Percentiles rank a stretch among this genome's conserved stretches.
These are phyloP conservation scores for Coniella lustricola DNA, from an alignment of 2,329 filamentous ascomycete genomes.

Conservation along the genomic window DNA sequence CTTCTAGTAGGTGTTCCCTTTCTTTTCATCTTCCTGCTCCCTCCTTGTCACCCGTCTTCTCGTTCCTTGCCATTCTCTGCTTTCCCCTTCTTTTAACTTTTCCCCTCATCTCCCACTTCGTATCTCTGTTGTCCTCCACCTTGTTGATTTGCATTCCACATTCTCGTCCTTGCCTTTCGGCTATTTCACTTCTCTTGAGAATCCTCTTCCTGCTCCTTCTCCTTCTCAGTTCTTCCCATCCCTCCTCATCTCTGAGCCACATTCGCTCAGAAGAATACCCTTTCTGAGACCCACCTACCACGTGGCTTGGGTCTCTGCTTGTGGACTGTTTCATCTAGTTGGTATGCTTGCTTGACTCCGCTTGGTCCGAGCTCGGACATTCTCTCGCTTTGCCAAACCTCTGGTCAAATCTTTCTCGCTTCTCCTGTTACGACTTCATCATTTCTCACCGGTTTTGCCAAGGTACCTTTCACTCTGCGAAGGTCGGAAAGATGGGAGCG, in stretches of 20 bases:
- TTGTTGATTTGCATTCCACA: neutral
- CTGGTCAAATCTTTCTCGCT: too few species aligned
- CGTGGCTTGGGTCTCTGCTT: neutral
- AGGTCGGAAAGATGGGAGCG: too few species aligned
- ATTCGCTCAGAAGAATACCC: neutral
- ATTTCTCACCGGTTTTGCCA: too few species aligned
- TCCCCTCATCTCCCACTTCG: neutral
- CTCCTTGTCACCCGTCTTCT: too few species aligned
- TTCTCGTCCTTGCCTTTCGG: neutral
- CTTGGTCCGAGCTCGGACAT: neutral
- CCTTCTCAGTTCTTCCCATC: neutral
- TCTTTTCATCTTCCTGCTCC: too few species aligned
- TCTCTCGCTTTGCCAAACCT: too few species aligned
- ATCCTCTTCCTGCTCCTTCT: neutral
- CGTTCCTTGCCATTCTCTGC: neutral
- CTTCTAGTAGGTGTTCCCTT: neutral
- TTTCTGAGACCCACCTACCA: neutral
- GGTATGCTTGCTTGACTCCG: neutral
- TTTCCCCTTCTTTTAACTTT: neutral
- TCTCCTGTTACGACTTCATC: too few species aligned
- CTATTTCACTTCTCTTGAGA: neutral
- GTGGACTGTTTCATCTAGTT: neutral
- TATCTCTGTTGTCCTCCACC: neutral
- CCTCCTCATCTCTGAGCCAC: neutral
- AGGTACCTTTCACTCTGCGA: too few species aligned